Base-by-base conservation (phyloP, 1,284 basidiomycete species). In the Ceratobasidium sp. region DNA sequence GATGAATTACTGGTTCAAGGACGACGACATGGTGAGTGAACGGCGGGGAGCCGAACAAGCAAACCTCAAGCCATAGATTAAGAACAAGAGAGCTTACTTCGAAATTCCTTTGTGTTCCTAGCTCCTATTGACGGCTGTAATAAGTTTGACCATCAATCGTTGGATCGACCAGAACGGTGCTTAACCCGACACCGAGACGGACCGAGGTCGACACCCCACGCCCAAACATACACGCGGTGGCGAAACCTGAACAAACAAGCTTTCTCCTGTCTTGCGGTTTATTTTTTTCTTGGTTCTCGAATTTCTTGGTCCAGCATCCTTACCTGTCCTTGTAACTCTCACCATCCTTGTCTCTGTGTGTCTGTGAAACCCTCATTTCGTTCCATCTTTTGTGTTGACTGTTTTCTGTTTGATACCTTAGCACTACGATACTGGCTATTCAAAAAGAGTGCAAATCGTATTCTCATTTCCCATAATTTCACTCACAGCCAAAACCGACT, bases 151-250 rank as follows among this genome's bases (percentile, higher is more conserved):
- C 16, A 69, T 69, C 64, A 69, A 69, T 32, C 64, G 64, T 30
- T 69, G 64, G 64, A 69, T 69, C 30, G 64, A 69, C 52, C 64
- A 69, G 26, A 69, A 69, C 52, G 64, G 64, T 32, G 64, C 64
- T 23, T 69, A 69, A 57, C 6, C 50, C 34, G 32, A 58, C 32
- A 23, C 32, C 34, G 5, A 26, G 52, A 34, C 52, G 8, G 50
- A 36, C 30, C 53, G 30, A 21, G 18, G 14, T 26, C 53, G 32
- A 45, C 32, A 21, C 14, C 53, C 53, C 53, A 32, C 28, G 30
- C 18, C 53, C 53, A 52, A 1, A 39, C 36, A 32, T 52, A 52
- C 53, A 55, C 53, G 53, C 53, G 53, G 53, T 21, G 30, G 53
- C 53, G 36, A 55, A 55, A 30, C 30, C 6, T n/a, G 53, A 28